Evolutionary conservation across 2,329 filamentous ascomycete genomes (phyloP).

Genomic region (Harringtonia aguacate): DNA sequence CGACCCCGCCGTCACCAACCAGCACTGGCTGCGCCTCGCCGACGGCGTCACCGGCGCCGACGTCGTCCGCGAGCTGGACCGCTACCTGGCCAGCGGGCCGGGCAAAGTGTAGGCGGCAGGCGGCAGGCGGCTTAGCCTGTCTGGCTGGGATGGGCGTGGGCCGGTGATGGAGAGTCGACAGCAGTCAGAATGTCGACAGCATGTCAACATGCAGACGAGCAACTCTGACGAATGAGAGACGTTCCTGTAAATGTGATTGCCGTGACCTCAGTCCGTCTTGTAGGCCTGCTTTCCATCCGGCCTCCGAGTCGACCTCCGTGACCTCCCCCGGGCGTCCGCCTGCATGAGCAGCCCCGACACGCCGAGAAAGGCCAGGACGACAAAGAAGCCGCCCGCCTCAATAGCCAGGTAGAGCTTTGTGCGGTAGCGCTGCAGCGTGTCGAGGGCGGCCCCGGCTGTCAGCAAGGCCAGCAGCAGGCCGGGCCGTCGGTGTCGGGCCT

Average conservation of each 20-base stretch:
- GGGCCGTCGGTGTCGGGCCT: constrained; percentile 6
- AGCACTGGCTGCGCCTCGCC: constrained; percentile 26
- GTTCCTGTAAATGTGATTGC: too few relatives aligned
- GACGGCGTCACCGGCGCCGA: neutral
- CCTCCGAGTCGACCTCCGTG: too few relatives aligned
- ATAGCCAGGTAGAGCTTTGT: constrained; percentile 26
- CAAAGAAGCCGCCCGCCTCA: constrained; percentile 24
- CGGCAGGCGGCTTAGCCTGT: too few relatives aligned
- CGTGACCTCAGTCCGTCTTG: neutral
- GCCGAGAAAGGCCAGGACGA: constrained; percentile 14
- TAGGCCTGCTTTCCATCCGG: neutral
- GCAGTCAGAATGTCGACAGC: neutral
- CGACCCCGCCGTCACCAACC: constrained; percentile 22
- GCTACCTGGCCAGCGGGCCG: neutral
- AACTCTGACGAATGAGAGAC: too few relatives aligned
- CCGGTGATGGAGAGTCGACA: neutral
- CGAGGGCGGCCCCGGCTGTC: constrained; percentile 6
- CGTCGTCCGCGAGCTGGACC: neutral
- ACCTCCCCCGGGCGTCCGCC: neutral
- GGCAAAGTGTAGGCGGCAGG: neutral
- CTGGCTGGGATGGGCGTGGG: too few relatives aligned
- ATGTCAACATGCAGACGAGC: neutral
- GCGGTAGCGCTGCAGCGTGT: constrained; percentile 19
- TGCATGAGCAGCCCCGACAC: constrained; percentile 3
- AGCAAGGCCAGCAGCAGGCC: constrained; percentile 11